Evolutionary conservation across 495 filamentous ascomycete species (phyloP), one percentile per base, ranked within the genome.

Genomic region (Penicillium antarcticum): DNA sequence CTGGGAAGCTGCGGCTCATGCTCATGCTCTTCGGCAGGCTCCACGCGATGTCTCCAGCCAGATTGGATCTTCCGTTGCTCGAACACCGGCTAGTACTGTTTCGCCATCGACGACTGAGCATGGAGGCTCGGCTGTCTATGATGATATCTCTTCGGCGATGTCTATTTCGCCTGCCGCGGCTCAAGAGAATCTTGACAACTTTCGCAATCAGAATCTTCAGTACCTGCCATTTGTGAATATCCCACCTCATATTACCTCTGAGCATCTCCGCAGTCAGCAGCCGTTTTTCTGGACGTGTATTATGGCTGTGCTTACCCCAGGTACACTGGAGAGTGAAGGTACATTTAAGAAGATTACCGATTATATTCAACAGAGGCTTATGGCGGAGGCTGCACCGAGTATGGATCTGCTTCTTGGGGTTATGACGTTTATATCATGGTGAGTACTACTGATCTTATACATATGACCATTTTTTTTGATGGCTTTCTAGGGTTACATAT

Each of bases 271-370:
- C 23, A 59, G 68, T 31, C 49, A 68, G 29, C 67, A 73, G 14
- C 80, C 81, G 0, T 78, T 83, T 35, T 48, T 83, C 21, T 81
- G 80, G 74, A 67, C 79, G 19, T 76, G 70, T 50, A 80, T 83
- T 24, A 79, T 82, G 69, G 68, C 72, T 5, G 66, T 78, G 1
- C 42, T 61, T 0, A 68, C 62, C 5, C 64, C 49, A 41, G 68
- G 57, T 0, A 59, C 63, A 6, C 54, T 58, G 7, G 58, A 71
- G 38, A 74, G 76, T 38, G 58, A 67, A 1, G 49, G 45, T 1
- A 48, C 80, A 2, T 64, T 65, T 18, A 63, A 57, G 18, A 66
- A 70, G 41, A 57, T 75, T 45, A 73, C 69, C 56, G 63, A 58
- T 34, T 63, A 73, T 7, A 47, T 82, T 12, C 70, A 71, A 2